phyloP scores from a whole-genome alignment of 75 land plant genomes.

The Picea glauca region DNA sequence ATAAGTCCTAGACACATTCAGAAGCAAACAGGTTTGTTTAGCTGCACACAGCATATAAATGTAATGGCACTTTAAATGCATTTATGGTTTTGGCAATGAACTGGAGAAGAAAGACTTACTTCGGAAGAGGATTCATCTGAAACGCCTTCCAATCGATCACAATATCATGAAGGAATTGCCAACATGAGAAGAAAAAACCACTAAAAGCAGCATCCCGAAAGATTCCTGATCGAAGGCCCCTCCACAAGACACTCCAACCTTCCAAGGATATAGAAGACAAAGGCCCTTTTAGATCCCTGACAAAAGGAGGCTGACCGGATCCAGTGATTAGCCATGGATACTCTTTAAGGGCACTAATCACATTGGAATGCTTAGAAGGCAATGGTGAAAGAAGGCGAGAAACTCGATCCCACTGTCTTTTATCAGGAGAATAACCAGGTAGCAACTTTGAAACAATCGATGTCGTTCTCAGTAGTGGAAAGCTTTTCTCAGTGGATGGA shows the following conservation, averaged over 20 bases:
- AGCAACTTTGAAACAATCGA: slow-evolving; percentile 33
- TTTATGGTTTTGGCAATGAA: background rate
- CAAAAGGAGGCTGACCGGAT: slow-evolving; percentile 65
- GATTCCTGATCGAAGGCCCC: slow-evolving; percentile 66
- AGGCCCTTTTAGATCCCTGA: slow-evolving; percentile 36
- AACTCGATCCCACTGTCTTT: slow-evolving; percentile 40
- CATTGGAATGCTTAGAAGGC: slow-evolving; percentile 27
- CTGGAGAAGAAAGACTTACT: slow-evolving; percentile 20
- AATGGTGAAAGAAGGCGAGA: slow-evolving; percentile 40
- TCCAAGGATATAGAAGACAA: slow-evolving; percentile 43
- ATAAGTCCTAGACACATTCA: background rate
- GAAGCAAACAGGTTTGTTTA: background rate
- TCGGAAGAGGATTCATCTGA: slow-evolving; percentile 57
- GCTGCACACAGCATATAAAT: background rate
- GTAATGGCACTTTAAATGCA: too few species aligned
- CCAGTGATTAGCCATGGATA: slow-evolving; percentile 87
- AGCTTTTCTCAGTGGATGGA: background rate
- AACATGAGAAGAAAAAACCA: slow-evolving; percentile 68
- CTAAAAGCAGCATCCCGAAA: slow-evolving; percentile 65
- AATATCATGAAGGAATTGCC: slow-evolving; percentile 55
- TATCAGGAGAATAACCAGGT: slow-evolving; percentile 35
- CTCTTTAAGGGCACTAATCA: slow-evolving; percentile 31
- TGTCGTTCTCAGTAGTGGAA: background rate
- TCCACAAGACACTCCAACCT: slow-evolving; percentile 68
- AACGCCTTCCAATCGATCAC: slow-evolving; percentile 60